Evolutionary conservation across 176 grass and related monocot genomes (phyloP).

Genomic region (Saccharum officinarum): DNA sequence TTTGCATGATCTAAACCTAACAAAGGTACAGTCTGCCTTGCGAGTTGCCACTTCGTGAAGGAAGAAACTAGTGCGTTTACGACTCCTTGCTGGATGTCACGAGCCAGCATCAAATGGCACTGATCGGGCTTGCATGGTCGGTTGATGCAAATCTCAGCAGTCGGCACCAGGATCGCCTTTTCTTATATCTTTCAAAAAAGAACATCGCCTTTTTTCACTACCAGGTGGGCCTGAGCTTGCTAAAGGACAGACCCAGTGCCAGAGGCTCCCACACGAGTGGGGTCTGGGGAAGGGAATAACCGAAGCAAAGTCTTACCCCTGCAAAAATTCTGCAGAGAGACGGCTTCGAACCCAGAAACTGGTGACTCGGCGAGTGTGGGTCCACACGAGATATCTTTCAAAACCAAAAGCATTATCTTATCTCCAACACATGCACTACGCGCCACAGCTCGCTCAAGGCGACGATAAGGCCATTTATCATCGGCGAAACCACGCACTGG

Average conservation of each 20-base stretch:
- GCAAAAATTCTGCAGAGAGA: too few species aligned
- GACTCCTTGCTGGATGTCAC: background rate
- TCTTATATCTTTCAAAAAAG: too few species aligned
- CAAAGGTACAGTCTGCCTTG: background rate
- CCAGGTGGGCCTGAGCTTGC: background rate
- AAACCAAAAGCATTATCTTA: background rate
- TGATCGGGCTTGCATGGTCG: too few species aligned
- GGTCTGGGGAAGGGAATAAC: too few species aligned
- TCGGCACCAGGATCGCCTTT: too few species aligned
- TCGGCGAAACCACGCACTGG: background rate
- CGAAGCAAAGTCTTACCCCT: too few species aligned
- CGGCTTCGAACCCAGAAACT: too few species aligned
- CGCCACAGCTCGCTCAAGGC: conserved; percentile 27
- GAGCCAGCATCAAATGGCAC: too few species aligned
- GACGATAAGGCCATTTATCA: conserved; percentile 27
- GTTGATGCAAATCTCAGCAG: too few species aligned
- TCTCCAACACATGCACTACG: background rate
- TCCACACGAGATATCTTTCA: conserved; percentile 20
- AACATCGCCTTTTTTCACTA: background rate
- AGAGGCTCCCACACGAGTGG: too few species aligned
- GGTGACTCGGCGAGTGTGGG: too few species aligned
- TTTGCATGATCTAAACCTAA: background rate
- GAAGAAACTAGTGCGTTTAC: background rate
- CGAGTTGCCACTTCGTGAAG: background rate
- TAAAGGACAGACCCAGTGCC: too few species aligned